Base-by-base conservation (phyloP, 441 rosid species). In the Pelargonium citronellum region DNA sequence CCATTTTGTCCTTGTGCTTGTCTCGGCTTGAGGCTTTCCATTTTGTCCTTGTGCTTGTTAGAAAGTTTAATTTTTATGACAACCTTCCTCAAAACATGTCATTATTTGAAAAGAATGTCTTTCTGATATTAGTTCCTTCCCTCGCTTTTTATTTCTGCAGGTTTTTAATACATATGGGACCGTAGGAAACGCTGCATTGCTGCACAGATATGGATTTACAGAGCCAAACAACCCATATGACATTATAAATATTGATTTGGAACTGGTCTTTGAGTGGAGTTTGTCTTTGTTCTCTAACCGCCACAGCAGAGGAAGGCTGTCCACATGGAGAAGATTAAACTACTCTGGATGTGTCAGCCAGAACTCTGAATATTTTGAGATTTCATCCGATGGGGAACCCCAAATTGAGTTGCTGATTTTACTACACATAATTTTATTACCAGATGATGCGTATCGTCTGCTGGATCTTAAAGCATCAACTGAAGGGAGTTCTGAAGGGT, bases 201-300 rank as follows among this genome's bases (percentile, higher is more conserved):
- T 93, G 55, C 96, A 93, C 67, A 89, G 97, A 66, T 93, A 93
- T 49, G 98, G 98, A 39, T 93, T 93, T 77, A 85, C 98, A 10
- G 97, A 93, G 80, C 80, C 77, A 5, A 75, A 85, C 65, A 93
- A 93, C 70, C 83, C 79, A 5, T 93, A 75, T 66, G 88, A 86
- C 77, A 91, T 93, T 37, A 86, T 93, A 65, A 93, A 91, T 73
- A 93, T 93, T 20, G 98, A 93, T 73, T 65, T 93, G 75, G 98
- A 86, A 61, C 78, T 91, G 77, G 92, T 89, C 27, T 78, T 83
- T 12, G 66, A 82, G 71, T 89, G 97, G 97, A 79, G 91, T 78
- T 70, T 81, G 62, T 81, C 89, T 41, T 64, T 79, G 57, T 91
- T 83, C 84, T 85, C 95, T 11, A 68, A 72, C 74, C 88, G 95